Evolutionary conservation across 306 rosid genomes (phyloP).

Genomic region (Sphenostylis stenocarpa): DNA sequence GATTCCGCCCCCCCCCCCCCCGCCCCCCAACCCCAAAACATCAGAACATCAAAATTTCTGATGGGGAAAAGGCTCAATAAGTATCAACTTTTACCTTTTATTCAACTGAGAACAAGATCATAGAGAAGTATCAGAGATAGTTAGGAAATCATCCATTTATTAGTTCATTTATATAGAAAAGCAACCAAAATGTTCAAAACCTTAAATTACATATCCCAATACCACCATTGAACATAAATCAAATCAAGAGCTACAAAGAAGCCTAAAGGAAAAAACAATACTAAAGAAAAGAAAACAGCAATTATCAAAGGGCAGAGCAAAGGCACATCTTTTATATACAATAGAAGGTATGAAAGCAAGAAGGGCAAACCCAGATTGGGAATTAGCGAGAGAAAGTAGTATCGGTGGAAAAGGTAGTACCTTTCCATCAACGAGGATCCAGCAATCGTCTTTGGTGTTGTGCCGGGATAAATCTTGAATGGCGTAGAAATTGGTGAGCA

Average conservation of each 20-base stretch:
- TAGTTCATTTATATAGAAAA: not conserved
- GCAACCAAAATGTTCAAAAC: not conserved
- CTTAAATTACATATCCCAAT: not conserved
- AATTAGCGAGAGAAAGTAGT: not conserved
- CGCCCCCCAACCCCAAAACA: too few species aligned
- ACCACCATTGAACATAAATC: not conserved
- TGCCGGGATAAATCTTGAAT: slow-evolving; percentile 68
- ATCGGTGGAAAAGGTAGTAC: slow-evolving; percentile 30
- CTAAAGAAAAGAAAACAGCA: not conserved
- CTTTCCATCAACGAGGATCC: slow-evolving; percentile 86
- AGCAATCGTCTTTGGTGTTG: slow-evolving; percentile 75
- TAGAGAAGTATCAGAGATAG: not conserved
- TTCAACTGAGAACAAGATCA: not conserved
- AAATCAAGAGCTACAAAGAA: not conserved
- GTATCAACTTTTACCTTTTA: not conserved
- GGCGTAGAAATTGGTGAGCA: slow-evolving; percentile 54
- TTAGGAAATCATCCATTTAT: not conserved
- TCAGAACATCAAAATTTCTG: too few species aligned
- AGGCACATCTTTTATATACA: not conserved
- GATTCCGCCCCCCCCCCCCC: too few species aligned
- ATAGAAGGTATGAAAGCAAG: not conserved
- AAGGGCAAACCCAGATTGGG: not conserved
- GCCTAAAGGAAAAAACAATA: not conserved
- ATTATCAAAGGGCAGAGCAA: not conserved
- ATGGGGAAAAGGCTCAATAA: not conserved